Evolutionary conservation across 139 green algal genomes (phyloP), one percentile per base, ranked within the genome.

Genomic region (Chlorella sp.): DNA sequence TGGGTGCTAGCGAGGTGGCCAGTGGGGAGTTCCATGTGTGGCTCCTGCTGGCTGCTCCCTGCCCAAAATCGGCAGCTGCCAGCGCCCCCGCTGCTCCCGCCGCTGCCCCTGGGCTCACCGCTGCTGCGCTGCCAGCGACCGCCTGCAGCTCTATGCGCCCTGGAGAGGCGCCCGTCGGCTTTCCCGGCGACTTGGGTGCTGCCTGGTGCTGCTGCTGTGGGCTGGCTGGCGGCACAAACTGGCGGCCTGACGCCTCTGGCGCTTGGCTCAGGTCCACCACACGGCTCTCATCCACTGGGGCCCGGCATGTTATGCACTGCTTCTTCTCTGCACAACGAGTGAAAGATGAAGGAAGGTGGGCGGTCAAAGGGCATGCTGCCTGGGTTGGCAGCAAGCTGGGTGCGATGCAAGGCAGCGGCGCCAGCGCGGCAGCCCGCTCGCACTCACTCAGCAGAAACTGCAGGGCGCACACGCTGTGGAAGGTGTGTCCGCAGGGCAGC

Each of bases 281-380:
- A 1, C 48, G 42, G 28, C 30, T 69, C 48, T 85, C 79, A 40
- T 85, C 79, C 30, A 85, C 79, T 2, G 79, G 79, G 0, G 79
- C 79, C 0, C 79, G 79, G 79, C 79, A 85, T 18, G 57, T 64
- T 30, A 85, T 85, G 79, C 79, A 85, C 79, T 85, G 79, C 79
- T 85, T 85, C 28, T 36, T 36, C 30, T 85, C 79, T 85, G 79
- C 79, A 64, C 2, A 61, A 11, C 4, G 40, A 36, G 18, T 81
- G 2, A 57, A 2, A 37, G 57, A 19, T 3, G 36, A 16, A 5
- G 28, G 36, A 0, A 21, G 26, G 34, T 2, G 16, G 28, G 15
- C 14, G 7, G 76, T 32, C 18, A n/a, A 40, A 37, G n/a, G 42
- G 64, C 73, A 79, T 36, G 48, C 48, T n/a, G 11, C 73, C 26